A percentile compares a stretch with the other conserved stretches of the same genome.
phyloP scores from a whole-genome alignment of 225 moss, liverwort and hornwort genomes.

The Lunularia cruciata region DNA sequence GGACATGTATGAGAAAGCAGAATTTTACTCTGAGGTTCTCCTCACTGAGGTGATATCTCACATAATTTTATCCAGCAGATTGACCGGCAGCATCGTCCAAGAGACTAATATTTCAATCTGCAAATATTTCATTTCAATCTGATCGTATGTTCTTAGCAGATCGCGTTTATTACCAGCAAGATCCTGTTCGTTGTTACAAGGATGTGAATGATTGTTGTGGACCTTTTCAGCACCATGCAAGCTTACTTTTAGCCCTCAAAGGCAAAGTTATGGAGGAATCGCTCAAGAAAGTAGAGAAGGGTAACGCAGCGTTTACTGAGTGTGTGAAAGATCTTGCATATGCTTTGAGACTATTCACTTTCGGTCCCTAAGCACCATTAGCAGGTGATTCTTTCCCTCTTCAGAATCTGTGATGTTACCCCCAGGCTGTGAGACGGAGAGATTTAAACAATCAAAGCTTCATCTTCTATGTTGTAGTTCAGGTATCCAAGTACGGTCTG shows the following conservation, averaged over 20 bases:
- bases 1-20: constrained; percentile 58
- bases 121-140: neutral
- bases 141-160: neutral
- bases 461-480: too few relatives aligned
- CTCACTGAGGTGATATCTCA: constrained; percentile 39
- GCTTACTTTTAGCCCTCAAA: constrained; percentile 53
- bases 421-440: too few relatives aligned
- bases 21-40: constrained; percentile 46
- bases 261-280: constrained; percentile 51
- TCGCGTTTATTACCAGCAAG: neutral
- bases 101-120: neutral
- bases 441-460: too few relatives aligned
- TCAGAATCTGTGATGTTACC: too few relatives aligned
- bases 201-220: neutral
- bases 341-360: constrained; percentile 75
- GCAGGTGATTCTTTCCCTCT: too few relatives aligned
- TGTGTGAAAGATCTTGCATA: constrained; percentile 63
- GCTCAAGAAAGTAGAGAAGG: constrained; percentile 58
- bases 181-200: neutral
- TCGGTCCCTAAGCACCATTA: constrained; percentile 60
- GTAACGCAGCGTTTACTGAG: constrained; percentile 69
- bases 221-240: constrained; percentile 61
- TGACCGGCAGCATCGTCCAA: too few relatives aligned
- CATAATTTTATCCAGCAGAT: too few relatives aligned
- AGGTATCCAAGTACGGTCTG: too few relatives aligned